phyloP scores from a whole-genome alignment of 2,329 filamentous ascomycete genomes.

The Lasiodiplodia gonubiensis region DNA sequence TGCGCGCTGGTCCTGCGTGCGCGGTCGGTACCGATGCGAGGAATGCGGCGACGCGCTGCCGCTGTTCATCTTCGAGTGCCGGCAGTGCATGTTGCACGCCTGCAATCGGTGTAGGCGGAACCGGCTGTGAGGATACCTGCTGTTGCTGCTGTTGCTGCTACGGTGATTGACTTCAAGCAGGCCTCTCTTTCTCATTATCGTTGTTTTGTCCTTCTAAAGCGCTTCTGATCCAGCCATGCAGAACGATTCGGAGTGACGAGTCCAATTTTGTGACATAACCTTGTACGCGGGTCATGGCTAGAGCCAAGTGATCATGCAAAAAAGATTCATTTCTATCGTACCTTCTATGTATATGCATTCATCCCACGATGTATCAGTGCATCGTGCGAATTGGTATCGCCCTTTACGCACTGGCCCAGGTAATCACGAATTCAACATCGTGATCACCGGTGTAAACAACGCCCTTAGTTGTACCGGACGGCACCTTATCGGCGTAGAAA shows the following conservation, averaged over 20 bases:
- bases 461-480: conserved; percentile 51
- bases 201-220: no score
- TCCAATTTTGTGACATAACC: no score
- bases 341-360: conserved; percentile 7
- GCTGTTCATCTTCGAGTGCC: conserved; percentile 25
- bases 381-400: not conserved
- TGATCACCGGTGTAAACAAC: conserved; percentile 47
- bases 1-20: not conserved
- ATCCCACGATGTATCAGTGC: not conserved
- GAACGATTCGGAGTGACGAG: no score
- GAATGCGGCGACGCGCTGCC: conserved; percentile 1
- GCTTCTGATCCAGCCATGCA: not conserved
- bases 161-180: no score
- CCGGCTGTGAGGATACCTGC: not conserved
- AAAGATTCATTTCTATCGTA: conserved; percentile 8
- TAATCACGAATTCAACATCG: conserved; percentile 8
- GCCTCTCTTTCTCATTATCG: no score
- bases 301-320: not conserved
- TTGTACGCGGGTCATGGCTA: not conserved
- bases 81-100: not conserved
- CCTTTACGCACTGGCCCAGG: conserved; percentile 12
- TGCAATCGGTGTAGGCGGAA: conserved; percentile 23
- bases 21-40: conserved; percentile 12
- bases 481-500: conserved; percentile 53
- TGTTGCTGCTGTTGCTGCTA: no score